Evolutionary conservation across 1,284 basidiomycete species (phyloP), one percentile per base, ranked within the genome.

Genomic region (Ceratobasidium sp.): DNA sequence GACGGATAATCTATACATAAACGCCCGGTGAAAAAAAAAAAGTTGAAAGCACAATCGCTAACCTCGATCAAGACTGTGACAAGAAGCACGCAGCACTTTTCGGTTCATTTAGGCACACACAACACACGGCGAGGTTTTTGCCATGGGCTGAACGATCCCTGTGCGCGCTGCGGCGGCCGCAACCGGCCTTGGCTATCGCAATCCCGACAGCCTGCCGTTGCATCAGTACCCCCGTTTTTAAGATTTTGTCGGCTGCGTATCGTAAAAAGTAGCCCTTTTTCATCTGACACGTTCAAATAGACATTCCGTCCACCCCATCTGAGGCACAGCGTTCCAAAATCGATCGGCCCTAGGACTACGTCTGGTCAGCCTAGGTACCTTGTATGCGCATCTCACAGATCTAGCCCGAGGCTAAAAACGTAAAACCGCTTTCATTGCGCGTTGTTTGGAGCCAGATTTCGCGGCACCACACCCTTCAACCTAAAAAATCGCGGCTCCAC

Each of bases 91-190:
- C 27, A 27, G 8, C 8, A 22, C 24, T 19, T 19, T 37, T 61
- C 34, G 58, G 58, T 31, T 7, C 11, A 34, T 31, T 31, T 27
- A 59, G 43, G 9, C 11, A n/a, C n/a, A n/a, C n/a, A n/a, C n/a
- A n/a, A 63, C 43, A 54, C 65, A 62, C 49, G 49, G 65, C 65
- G 65, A 68, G 65, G 29, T 68, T 68, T 68, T 68, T 31, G 65
- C 65, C 65, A 68, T 54, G 65, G 65, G 65, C 65, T 43, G 39
- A 62, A 62, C 5, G n/a, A 27, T 11, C 16, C 59, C 0, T 14
- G 39, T 22, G 41, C n/a, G 39, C 41, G 41, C n/a, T 14, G n/a
- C 37, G 24, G 24, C 27, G 6, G 31, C 31, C 3, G 31, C 31
- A 34, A 6, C 31, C 31, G 31, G 31, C 31, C 31, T 2, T 34